phyloP scores from a whole-genome alignment of 495 filamentous ascomycete genomes.

The Hyphodiscus hymeniophilus region DNA sequence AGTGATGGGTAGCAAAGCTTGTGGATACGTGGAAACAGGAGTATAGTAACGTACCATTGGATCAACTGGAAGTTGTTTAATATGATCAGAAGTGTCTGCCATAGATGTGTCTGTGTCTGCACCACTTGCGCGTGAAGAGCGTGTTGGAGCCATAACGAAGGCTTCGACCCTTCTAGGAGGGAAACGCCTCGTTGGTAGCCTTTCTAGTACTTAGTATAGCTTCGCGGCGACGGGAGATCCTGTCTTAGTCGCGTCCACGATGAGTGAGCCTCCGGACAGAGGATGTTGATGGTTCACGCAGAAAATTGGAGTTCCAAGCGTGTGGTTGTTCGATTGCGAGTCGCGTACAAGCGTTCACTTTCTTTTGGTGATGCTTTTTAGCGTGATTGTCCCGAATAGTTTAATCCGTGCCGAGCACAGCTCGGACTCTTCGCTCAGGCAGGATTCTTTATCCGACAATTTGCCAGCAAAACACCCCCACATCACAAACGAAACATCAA shows the following conservation, averaged over 20 bases:
- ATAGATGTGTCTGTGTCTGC: conserved; percentile 45
- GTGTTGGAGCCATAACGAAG: conserved; percentile 52
- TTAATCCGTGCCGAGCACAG: no score
- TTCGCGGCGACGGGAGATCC: not conserved
- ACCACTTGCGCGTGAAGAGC: conserved; percentile 36
- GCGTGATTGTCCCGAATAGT: no score
- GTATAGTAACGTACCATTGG: conserved; percentile 35
- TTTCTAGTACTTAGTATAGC: not conserved
- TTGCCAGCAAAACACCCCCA: no score
- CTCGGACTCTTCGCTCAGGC: no score
- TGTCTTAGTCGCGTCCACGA: conserved; percentile 16
- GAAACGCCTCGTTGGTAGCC: conserved; percentile 1
- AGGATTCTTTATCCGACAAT: no score
- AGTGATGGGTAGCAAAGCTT: not conserved
- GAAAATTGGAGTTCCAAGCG: not conserved
- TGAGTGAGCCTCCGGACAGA: not conserved
- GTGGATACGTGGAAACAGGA: not conserved
- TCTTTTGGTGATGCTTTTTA: no score
- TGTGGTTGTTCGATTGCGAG: no score
- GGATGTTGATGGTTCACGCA: conserved; percentile 8
- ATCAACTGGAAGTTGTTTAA: conserved; percentile 26
- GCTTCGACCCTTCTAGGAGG: conserved; percentile 5
- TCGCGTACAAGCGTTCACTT: no score
- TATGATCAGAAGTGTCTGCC: conserved; percentile 51
- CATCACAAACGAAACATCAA: no score